Percentiles rank a stretch among this genome's conserved stretches.
phyloP scores from a whole-genome alignment of 257 asterid genomes.

The Orobanche coerulescens region DNA sequence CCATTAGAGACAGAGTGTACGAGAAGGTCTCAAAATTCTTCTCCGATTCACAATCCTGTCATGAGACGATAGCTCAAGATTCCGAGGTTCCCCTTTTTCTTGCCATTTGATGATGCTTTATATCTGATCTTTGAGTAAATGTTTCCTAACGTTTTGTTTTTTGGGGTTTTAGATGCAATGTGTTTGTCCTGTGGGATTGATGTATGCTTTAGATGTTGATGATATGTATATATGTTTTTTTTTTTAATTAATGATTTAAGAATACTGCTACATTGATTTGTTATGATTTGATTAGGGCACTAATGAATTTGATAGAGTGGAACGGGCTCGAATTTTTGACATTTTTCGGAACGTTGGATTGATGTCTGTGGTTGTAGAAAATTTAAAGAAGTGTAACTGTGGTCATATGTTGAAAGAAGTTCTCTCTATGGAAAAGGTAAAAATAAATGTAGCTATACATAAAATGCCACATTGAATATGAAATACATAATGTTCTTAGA shows the following conservation, averaged over 20 bases:
- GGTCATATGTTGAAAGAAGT: too few species aligned
- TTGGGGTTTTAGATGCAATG: too few species aligned
- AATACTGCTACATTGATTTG: not conserved
- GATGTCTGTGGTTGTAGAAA: too few species aligned
- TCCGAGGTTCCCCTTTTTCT: slow-evolving; percentile 46
- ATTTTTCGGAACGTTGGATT: not conserved
- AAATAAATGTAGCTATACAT: too few species aligned
- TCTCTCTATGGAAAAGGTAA: too few species aligned
- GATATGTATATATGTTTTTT: too few species aligned
- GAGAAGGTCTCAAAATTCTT: slow-evolving; percentile 59
- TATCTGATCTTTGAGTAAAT: slow-evolving; percentile 18
- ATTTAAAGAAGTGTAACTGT: too few species aligned
- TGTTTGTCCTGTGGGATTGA: slow-evolving; percentile 1
- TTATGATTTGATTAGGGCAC: slow-evolving; percentile 1
- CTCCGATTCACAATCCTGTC: slow-evolving; percentile 63
- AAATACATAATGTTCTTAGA: too few species aligned
- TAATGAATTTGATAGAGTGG: slow-evolving; percentile 12
- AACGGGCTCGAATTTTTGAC: not conserved
- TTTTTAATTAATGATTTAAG: slow-evolving; percentile 6
- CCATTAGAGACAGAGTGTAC: slow-evolving; percentile 62
- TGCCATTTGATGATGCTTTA: not conserved
- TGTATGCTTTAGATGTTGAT: not conserved
- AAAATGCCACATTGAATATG: too few species aligned
- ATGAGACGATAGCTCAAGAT: slow-evolving; percentile 43
- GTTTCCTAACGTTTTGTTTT: too few species aligned